These are phyloP conservation scores for Linaria vulgaris DNA, from an alignment of 257 asterid genomes.

Conservation along the genomic window DNA sequence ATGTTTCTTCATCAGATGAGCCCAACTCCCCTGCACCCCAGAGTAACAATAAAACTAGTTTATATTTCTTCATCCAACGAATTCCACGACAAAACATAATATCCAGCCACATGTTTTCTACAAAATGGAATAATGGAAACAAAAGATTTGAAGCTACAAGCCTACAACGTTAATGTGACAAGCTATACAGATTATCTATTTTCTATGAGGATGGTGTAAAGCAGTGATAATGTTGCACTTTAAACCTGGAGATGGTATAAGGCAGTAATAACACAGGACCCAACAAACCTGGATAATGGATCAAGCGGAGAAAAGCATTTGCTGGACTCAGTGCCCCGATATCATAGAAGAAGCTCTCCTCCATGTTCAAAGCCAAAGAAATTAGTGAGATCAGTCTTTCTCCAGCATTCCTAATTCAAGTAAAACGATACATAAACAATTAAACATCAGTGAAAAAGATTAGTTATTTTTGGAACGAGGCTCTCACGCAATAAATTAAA, in stretches of 20 bases:
- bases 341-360: constrained; percentile 48
- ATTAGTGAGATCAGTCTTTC: constrained; percentile 39
- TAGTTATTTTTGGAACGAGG: neutral
- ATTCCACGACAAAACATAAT: neutral
- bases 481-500: neutral
- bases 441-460: neutral
- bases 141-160: too few relatives aligned
- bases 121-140: too few relatives aligned
- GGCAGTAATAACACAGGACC: neutral
- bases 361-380: constrained; percentile 55
- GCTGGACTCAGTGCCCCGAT: constrained; percentile 47
- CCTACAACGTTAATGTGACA: too few relatives aligned
- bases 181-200: neutral
- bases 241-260: neutral
- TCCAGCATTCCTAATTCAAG: constrained; percentile 41
- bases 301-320: constrained; percentile 45
- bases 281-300: constrained; percentile 53
- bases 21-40: constrained; percentile 35
- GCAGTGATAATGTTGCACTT: too few relatives aligned
- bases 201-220: neutral
- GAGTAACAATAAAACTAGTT: neutral
- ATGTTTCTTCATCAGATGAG: constrained; percentile 34
- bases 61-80: neutral
- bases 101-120: too few relatives aligned
- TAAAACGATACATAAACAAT: constrained; percentile 15